These are phyloP conservation scores for Colletotrichum graminicola DNA, from an alignment of 2,329 filamentous ascomycete genomes.

Conservation along the genomic window DNA sequence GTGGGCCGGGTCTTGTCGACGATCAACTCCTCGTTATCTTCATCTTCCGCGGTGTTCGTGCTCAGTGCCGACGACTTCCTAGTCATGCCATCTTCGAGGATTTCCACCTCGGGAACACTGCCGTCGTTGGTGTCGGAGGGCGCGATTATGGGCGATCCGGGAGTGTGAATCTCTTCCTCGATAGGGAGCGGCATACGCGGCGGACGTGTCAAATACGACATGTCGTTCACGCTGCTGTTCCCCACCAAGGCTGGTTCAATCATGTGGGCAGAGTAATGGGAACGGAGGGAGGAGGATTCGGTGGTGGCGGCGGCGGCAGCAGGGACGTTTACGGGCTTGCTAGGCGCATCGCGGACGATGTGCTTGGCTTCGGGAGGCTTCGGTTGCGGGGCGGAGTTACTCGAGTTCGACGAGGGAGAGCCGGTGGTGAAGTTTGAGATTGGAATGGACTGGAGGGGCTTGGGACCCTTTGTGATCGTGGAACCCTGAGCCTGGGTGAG, in stretches of 20 bases:
- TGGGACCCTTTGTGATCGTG: constrained; percentile 61
- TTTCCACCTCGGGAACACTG: constrained; percentile 65
- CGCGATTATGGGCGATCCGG: constrained; percentile 88
- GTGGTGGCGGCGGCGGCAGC: constrained; percentile 51
- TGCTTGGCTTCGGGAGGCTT: constrained; percentile 46
- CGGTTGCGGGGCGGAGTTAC: constrained; percentile 40
- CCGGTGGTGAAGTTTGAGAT: constrained; percentile 63
- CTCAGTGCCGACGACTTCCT: constrained; percentile 71
- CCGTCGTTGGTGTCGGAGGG: constrained; percentile 74
- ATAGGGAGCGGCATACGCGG: constrained; percentile 93
- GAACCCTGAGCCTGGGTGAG: constrained; percentile 71
- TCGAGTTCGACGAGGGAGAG: constrained; percentile 51
- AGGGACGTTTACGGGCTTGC: constrained; percentile 72
- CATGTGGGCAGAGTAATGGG: constrained; percentile 54
- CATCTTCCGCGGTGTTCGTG: constrained; percentile 78
- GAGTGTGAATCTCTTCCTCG: constrained; percentile 89
- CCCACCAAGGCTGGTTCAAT: constrained; percentile 60
- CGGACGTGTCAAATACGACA: constrained; percentile 76
- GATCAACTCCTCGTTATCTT: constrained; percentile 80
- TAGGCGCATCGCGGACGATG: constrained; percentile 52
- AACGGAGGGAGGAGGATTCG: constrained; percentile 53
- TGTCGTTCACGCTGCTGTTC: constrained; percentile 71
- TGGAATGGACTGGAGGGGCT: constrained; percentile 62
- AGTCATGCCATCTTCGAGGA: constrained; percentile 63
- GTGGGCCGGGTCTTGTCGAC: constrained; percentile 81